Evolutionary conservation across 257 asterid species (phyloP).

Genomic region (Nyctanthes arbortristis): DNA sequence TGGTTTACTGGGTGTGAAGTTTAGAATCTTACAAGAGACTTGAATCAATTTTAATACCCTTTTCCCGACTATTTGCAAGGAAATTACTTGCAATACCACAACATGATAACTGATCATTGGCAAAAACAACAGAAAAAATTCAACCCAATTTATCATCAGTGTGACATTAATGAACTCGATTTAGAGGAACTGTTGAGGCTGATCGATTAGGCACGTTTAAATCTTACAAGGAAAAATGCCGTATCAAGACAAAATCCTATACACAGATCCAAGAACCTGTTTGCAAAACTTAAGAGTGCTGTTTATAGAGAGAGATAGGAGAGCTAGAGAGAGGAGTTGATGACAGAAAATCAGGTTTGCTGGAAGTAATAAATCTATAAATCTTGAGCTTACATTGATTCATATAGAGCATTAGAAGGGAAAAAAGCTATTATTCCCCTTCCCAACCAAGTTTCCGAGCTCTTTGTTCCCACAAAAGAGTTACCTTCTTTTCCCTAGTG

Average conservation of each 20-base stretch:
- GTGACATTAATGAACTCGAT: background rate
- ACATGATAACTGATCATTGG: too few species aligned
- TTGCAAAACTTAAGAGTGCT: background rate
- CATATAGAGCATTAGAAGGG: background rate
- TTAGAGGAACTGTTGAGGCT: background rate
- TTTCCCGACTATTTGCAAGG: too few species aligned
- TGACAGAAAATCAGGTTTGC: conserved; percentile 9
- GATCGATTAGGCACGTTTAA: too few species aligned
- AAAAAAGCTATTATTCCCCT: conserved; percentile 43
- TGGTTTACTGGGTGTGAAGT: too few species aligned
- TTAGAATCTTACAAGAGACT: too few species aligned
- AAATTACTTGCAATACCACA: background rate
- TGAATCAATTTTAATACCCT: too few species aligned
- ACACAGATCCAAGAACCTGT: background rate
- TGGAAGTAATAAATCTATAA: conserved; percentile 20
- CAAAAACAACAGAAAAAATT: too few species aligned
- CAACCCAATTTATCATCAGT: background rate
- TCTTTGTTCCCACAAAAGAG: conserved; percentile 77
- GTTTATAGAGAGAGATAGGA: too few species aligned
- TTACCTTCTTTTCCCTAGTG: conserved; percentile 71
- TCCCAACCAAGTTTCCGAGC: conserved; percentile 88
- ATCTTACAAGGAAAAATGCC: background rate
- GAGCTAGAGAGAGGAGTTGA: background rate
- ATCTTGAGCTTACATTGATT: conserved; percentile 8
- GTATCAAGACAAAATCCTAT: background rate